Base-by-base conservation (phyloP, 805 yeast genomes). In the Yarrowia phangngaensis region DNA sequence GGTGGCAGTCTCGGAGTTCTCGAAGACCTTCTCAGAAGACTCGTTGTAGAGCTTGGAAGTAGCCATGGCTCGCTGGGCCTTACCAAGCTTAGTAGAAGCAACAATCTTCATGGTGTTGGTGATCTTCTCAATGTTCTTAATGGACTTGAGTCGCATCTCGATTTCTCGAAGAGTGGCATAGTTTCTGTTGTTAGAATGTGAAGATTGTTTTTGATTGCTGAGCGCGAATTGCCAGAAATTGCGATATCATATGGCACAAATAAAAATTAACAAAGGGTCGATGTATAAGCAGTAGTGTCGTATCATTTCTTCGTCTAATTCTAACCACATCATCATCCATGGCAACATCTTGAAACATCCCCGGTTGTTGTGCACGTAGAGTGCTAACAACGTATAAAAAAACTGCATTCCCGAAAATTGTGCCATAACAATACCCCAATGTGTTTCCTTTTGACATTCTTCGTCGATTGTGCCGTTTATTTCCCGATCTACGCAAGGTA, bases 51-150 rank as follows among this genome's bases (percentile, higher is more conserved):
- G 82, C 69, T 95, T 82, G 43, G 97, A 83, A 43, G 85, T 78
- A 59, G 75, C 73, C 88, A 88, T 90, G 54, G 97, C 95, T 70
- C 82, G 84, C 72, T 88, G 95, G 54, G 98, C 98, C 73, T 85
- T 88, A 67, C 79, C 76, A 69, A 92, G 79, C 74, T 96, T 84
- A 60, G 98, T 92, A 31, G 97, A 90, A 31, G 98, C 98, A 64
- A 92, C 98, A 72, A 92, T 83, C 78, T 89, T 92, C 97, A 92
- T 92, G 70, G 98, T 92, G 74, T 92, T 92, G 73, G 98, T 92
- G 74, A 92, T 92, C 77, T 92, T 92, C 75, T 92, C 97, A 70
- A 92, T 90, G 79, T 92, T 92, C 78, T 90, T 92, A 70, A 92
- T 92, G 58, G 97, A 87, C 76, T 92, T 92, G 67, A 92, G 80